Evolutionary conservation across 352 stramenopile genomes (phyloP), one percentile per base, ranked within the genome.

Genomic region (Elongisporangium prolatum): DNA sequence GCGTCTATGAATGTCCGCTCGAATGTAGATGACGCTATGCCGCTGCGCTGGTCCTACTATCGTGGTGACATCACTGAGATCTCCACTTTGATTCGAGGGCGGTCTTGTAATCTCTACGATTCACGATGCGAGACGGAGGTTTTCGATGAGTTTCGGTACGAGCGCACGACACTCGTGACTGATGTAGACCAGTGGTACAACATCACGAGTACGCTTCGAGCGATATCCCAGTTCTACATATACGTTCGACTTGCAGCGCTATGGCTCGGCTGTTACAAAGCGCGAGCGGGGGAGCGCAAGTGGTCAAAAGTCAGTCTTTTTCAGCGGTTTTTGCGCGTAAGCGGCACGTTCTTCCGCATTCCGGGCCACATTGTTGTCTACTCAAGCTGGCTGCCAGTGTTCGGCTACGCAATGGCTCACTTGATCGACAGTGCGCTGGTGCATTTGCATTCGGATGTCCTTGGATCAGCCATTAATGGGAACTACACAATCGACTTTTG

Each of bases 61-160:
- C 40, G 55, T 21, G 54, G 55, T 21, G 61, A 73, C 4, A 56
- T 60, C 20, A n/a, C 60, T 10, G 65, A 76, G 24, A 52, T 76
- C 47, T 58, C 61, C n/a, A 73, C 65, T 20, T 4, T 73, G 10
- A 61, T 64, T 17, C 68, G 68, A 16, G 68, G 68, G 1, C 60
- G 44, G 9, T 18, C 47, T 21, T 68, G 60, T 20, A 17, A 1
- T 17, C 24, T 20, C n/a, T 21, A 24, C 5, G 20, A 24, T 4
- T 10, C 22, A 48, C 7, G 25, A 13, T 72, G 74, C 48, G 44
- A 25, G 9, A 80, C 72, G 0, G 54, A 80, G 4, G 76, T 86
- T 18, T 11, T 84, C 9, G 76, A 86, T 47, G 76, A 86, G 50
- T 80, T 75, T 24, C 66, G 75, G 7, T 88, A 86, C 37, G 74